Evolutionary conservation across 1,284 basidiomycete species (phyloP), one percentile per base, ranked within the genome.

Genomic region (Vanrija sp.): DNA sequence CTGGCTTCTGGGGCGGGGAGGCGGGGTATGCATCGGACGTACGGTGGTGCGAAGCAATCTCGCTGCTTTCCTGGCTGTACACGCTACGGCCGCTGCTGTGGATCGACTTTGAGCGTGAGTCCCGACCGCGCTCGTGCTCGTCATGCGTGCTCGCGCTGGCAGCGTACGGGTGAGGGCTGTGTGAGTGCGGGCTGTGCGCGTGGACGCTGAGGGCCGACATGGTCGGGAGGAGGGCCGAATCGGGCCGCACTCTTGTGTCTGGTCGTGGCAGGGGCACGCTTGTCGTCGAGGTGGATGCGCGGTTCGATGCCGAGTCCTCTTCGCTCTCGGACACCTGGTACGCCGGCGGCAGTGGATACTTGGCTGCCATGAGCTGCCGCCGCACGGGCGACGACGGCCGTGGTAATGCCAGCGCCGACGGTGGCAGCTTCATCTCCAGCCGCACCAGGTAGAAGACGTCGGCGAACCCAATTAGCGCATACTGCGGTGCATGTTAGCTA

Each of bases 371-470:
- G 7, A 68, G 64, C 2, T 52, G 52, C 19, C 52, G 53, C 6
- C 54, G 48, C 4, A 63, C 55, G 5, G 60, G 49, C 8, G 49
- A 47, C 25, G 60, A 54, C 4, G 66, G 66, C 10, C 53, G 44
- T 9, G 65, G 62, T 12, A 68, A 34, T 12, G 34, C 40, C 2
- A 63, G 23, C 4, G 53, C 34, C 6, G 61, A 62, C 0, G 65
- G 61, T 1, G 65, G 66, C 8, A 68, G 57, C 29, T 48, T 18
- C 9, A 68, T 52, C 15, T 64, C 59, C 1, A 68, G 49, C 14
- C 66, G 53, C 15, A 54, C 51, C 6, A 68, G 47, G 49, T 68
- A 68, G 58, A 68, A 68, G 21, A 66, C 54, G 50, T 68, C 66
- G 43, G 64, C 62, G 44, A 54, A 66, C 5, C 66, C 66, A 12